Conservation (phyloP, 768 basidiomycete genomes). For the Lactarius sanguifluus region DNA sequence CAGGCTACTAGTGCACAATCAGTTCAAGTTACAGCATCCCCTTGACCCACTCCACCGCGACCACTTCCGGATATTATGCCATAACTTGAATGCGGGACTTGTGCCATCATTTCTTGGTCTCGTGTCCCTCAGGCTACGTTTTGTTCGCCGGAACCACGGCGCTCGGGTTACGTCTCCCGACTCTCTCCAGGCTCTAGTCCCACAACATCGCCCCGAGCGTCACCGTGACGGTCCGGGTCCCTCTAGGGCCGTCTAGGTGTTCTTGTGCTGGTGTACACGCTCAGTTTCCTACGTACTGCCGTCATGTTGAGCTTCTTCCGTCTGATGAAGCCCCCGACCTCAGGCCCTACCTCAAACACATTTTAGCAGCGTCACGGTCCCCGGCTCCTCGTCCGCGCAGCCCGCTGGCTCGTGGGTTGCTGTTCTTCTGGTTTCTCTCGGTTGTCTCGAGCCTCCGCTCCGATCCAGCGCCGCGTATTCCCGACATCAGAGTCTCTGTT, state of each 20-base stretch:
- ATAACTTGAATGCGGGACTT: too few relatives aligned
- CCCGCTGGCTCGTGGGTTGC: conserved; percentile 71
- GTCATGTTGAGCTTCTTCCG: conserved; percentile 77
- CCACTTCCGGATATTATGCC: too few relatives aligned
- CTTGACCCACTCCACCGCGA: too few relatives aligned
- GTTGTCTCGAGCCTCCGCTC: conserved; percentile 85
- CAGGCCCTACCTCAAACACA: conserved; percentile 55
- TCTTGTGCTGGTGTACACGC: conserved; percentile 65
- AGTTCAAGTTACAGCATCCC: too few relatives aligned
- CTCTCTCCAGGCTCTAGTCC: too few relatives aligned
- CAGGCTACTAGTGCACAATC: too few relatives aligned
- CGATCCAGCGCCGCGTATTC: conserved; percentile 50
- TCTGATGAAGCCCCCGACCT: conserved; percentile 67
- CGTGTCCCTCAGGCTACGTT: too few relatives aligned
- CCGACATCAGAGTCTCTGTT: conserved; percentile 50
- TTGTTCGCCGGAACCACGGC: too few relatives aligned
- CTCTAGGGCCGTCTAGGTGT: too few relatives aligned
- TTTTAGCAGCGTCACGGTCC: conserved; percentile 47
- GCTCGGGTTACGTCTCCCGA: too few relatives aligned
- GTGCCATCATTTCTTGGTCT: too few relatives aligned
- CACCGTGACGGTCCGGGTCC: too few relatives aligned
- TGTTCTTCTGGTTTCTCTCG: conserved; percentile 67
- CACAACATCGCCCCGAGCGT: conserved; percentile 34
- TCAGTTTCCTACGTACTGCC: conserved; percentile 77
- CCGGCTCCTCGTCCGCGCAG: conserved; percentile 73